phyloP scores from a whole-genome alignment of 352 stramenopile species.

The Pseudoperonospora humuli region DNA sequence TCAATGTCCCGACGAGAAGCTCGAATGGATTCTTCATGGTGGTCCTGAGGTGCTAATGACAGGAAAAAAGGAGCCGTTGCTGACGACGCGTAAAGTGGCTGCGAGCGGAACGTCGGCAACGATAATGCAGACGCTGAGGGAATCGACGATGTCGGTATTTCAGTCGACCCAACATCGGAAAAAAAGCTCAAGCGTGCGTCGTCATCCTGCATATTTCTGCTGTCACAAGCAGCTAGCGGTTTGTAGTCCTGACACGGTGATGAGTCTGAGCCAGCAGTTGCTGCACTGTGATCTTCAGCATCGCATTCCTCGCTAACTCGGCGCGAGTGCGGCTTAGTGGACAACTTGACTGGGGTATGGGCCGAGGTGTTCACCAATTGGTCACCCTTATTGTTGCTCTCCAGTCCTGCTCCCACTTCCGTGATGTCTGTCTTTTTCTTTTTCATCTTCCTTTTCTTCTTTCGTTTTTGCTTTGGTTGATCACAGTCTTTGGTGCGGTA shows the following conservation, averaged over 20 bases:
- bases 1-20: slow-evolving; percentile 11
- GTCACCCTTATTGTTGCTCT: not conserved
- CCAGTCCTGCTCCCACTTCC: not conserved
- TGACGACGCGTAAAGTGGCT: slow-evolving; percentile 40
- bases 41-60: slow-evolving; percentile 30
- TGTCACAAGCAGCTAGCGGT: slow-evolving; percentile 17
- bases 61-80: slow-evolving; percentile 44
- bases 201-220: slow-evolving; percentile 13
- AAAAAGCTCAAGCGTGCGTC: slow-evolving; percentile 30
- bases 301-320: slow-evolving; percentile 8
- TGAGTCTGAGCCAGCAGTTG: slow-evolving; percentile 23
- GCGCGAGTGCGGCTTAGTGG: slow-evolving; percentile 1
- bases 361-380: not conserved
- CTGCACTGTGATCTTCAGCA: slow-evolving; percentile 16
- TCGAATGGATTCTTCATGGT: slow-evolving; percentile 5
- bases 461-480: slow-evolving; percentile 20
- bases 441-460: slow-evolving; percentile 25
- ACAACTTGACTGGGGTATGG: slow-evolving; percentile 6
- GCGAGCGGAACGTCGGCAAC: slow-evolving; percentile 32
- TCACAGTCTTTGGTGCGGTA: not conserved
- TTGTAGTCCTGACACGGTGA: slow-evolving; percentile 11
- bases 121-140: slow-evolving; percentile 23
- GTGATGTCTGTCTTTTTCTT: slow-evolving; percentile 12
- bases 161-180: slow-evolving; percentile 27
- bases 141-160: slow-evolving; percentile 9